Evolutionary conservation across 306 rosid species (phyloP).

Genomic region (Senna siamea): DNA sequence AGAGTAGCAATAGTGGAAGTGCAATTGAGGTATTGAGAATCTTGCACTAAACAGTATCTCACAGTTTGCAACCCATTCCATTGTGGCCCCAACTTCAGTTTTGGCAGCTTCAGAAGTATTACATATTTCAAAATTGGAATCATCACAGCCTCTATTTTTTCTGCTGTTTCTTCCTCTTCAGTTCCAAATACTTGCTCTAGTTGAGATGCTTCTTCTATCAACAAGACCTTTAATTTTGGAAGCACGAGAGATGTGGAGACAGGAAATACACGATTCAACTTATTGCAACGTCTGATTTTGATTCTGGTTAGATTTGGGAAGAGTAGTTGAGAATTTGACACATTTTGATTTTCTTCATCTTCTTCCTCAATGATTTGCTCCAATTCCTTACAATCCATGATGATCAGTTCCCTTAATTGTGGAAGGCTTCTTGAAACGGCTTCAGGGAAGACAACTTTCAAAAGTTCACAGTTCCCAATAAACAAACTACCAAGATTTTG

Average conservation of each 20-base stretch:
- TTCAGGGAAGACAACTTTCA: background rate
- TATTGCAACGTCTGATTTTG: background rate
- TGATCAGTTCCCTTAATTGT: background rate
- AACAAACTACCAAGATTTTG: background rate
- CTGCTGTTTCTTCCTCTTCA: too few species aligned
- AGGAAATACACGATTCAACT: background rate
- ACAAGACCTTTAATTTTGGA: background rate
- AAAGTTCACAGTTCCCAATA: background rate
- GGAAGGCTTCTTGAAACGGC: background rate
- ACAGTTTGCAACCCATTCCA: too few species aligned
- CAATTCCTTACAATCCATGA: background rate
- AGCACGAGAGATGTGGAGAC: background rate
- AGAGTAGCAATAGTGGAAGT: too few species aligned
- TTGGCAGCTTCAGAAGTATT: too few species aligned
- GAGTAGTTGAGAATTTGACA: too few species aligned
- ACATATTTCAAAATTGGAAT: too few species aligned
- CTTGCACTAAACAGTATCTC: too few species aligned
- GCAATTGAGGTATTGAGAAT: too few species aligned
- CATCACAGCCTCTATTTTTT: too few species aligned
- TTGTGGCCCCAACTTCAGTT: too few species aligned
- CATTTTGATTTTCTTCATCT: background rate
- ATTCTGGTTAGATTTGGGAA: background rate
- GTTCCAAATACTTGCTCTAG: background rate
- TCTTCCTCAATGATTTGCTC: background rate
- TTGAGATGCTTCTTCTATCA: background rate